Evolutionary conservation across 345 rosid genomes (phyloP), one percentile per base, ranked within the genome.

Genomic region (Geranium brycei): DNA sequence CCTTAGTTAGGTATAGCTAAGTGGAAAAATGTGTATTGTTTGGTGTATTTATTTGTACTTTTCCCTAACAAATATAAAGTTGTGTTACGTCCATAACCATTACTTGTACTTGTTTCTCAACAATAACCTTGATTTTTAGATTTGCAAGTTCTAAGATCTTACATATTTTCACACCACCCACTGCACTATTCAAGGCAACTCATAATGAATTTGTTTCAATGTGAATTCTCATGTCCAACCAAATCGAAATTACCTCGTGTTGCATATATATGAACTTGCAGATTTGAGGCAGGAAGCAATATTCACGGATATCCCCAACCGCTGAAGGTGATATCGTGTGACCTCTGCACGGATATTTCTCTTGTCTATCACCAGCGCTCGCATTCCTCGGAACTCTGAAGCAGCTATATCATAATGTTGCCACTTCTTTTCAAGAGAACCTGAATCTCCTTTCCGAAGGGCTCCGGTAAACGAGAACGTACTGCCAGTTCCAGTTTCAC

Each of bases 391-490:
- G 66, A 85, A 82, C 58, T 87, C 88, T 35, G 77, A 66, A 57
- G 78, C 62, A 64, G 71, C 65, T n/a, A 77, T 73, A 70, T 83
- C 76, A 35, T 66, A 79, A 19, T 72, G 84, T 61, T 78, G 86
- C 69, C 73, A 40, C 66, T 73, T 82, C 58, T 75, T 58, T 66
- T 82, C 81, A 23, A 76, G 59, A 12, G 81, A 69, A 76, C 73
- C 71, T 28, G 38, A 41, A 64, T 85, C 77, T 17, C 77, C 85
- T 79, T 82, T 80, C 35, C 70, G 73, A 57, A 93, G 86, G 73
- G 84, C 72, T 66, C 71, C 89, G 38, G 96, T 81, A 71, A 93
- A 90, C 3, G 95, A 88, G 72, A 93, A 93, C 10, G 97, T 86
- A 69, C 95, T 93, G 68, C 99, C 97, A 57, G 64, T 73, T 19